Evolutionary conservation across 169 alveolate genomes (phyloP).

Genomic region (Babesia ovis): DNA sequence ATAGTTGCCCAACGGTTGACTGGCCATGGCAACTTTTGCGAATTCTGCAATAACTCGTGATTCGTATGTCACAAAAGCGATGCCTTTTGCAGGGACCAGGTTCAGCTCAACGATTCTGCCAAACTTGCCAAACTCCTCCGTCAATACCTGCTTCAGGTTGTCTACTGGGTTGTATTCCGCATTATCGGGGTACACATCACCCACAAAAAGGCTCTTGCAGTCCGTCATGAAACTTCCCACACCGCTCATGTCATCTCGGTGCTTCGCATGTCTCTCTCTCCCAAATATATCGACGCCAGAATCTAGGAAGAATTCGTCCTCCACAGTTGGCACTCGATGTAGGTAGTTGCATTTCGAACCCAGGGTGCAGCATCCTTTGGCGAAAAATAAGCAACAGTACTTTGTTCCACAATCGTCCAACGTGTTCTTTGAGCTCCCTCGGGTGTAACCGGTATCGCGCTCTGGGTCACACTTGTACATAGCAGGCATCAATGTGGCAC

Average conservation of each 20-base stretch:
- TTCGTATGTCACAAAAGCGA: conserved; percentile 93
- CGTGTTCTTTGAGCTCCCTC: conserved; percentile 86
- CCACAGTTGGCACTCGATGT: conserved; percentile 94
- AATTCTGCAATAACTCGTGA: conserved; percentile 97
- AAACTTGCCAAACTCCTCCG: conserved; percentile 92
- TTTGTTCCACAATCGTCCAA: conserved; percentile 77
- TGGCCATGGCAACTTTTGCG: conserved; percentile 98
- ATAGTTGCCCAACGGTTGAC: conserved; percentile 89
- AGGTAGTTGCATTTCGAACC: conserved; percentile 95
- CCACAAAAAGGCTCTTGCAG: conserved; percentile 92
- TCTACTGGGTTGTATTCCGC: conserved; percentile 86
- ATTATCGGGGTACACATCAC: conserved; percentile 87
- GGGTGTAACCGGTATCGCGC: conserved; percentile 95
- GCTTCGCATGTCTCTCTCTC: conserved; percentile 92
- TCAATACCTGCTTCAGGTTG: conserved; percentile 87
- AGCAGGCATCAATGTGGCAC: conserved; percentile 86
- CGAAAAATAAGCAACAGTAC: conserved; percentile 93
- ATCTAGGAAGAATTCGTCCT: conserved; percentile 90
- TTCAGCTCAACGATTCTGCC: conserved; percentile 94
- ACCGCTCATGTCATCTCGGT: conserved; percentile 96
- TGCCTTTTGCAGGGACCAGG: conserved; percentile 89
- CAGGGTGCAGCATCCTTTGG: conserved; percentile 96
- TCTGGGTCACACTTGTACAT: conserved; percentile 90
- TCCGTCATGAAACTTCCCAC: conserved; percentile 96
- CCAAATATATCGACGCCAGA: conserved; percentile 96